A percentile compares a stretch with the other conserved stretches of the same genome.
phyloP scores from a whole-genome alignment of 2,329 filamentous ascomycete species.

The Scedosporium apiospermum region DNA sequence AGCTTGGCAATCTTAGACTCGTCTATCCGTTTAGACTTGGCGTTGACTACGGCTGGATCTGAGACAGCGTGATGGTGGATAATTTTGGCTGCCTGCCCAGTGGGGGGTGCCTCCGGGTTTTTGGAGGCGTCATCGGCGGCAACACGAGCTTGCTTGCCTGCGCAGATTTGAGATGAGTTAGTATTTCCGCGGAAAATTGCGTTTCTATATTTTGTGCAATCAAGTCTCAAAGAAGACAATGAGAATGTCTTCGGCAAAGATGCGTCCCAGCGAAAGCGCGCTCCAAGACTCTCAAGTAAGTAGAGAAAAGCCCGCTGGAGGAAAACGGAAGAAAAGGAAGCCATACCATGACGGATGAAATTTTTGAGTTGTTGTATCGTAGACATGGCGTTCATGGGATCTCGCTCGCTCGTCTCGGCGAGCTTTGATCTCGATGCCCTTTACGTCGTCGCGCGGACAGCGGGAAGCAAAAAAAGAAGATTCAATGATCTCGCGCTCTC shows the following conservation, averaged over 20 bases:
- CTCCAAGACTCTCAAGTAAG: background rate
- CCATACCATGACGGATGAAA: conserved; percentile 82
- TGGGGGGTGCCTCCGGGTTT: conserved; percentile 16
- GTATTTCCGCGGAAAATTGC: background rate
- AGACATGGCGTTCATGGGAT: conserved; percentile 35
- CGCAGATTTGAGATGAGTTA: conserved; percentile 9
- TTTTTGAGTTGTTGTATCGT: conserved; percentile 95
- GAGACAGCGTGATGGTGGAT: background rate
- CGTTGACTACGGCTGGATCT: background rate
- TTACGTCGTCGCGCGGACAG: too few species aligned
- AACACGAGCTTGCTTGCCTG: conserved; percentile 76
- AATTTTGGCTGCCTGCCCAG: background rate
- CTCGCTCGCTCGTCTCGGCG: background rate
- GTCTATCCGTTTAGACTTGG: conserved; percentile 24
- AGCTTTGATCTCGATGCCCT: background rate
- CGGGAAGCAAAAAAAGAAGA: background rate
- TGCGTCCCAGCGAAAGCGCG: background rate
- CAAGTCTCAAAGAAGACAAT: conserved; percentile 3
- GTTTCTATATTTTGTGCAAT: background rate
- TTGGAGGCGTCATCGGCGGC: conserved; percentile 41
- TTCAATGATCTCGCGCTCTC: background rate
- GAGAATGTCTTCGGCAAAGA: background rate
- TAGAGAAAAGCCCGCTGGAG: background rate
- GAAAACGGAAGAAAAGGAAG: background rate
- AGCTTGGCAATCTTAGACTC: conserved; percentile 73